Evolutionary conservation across 805 yeast genomes (phyloP).

Genomic region (Wickerhamiella occidentalis): DNA sequence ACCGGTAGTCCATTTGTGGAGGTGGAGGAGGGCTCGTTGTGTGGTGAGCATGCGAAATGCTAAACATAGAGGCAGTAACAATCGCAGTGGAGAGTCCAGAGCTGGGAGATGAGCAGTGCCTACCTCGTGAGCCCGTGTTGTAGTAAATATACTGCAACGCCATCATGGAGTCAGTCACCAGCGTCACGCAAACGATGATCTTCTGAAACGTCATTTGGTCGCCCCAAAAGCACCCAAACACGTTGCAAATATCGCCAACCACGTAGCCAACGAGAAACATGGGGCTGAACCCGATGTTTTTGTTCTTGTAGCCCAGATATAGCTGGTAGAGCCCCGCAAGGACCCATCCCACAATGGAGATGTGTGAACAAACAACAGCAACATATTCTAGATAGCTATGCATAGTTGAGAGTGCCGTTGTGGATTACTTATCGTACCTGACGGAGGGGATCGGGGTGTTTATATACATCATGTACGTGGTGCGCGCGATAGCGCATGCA

Average conservation of each 20-base stretch:
- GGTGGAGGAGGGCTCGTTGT: constrained; percentile 3
- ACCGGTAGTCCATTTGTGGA: constrained; percentile 16
- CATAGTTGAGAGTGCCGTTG: too few species aligned
- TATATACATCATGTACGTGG: neutral
- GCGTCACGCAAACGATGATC: constrained; percentile 21
- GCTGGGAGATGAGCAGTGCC: constrained; percentile 1
- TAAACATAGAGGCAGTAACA: constrained; percentile 9
- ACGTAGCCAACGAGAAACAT: constrained; percentile 24
- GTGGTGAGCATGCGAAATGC: constrained; percentile 6
- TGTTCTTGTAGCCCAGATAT: constrained; percentile 19
- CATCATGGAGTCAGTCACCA: constrained; percentile 21
- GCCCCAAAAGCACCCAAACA: constrained; percentile 25
- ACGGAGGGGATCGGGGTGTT: neutral
- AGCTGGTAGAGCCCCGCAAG: constrained; percentile 26
- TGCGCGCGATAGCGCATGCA: neutral
- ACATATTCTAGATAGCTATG: constrained; percentile 12
- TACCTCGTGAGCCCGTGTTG: neutral
- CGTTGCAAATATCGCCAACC: constrained; percentile 25
- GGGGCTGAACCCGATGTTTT: constrained; percentile 25
- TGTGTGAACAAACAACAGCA: constrained; percentile 18
- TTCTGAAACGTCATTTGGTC: constrained; percentile 26
- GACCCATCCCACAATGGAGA: constrained; percentile 25
- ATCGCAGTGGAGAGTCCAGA: neutral
- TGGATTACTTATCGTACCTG: too few species aligned
- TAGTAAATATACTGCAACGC: constrained; percentile 22